A percentile compares a stretch with the other conserved stretches of the same genome.
Evolutionary conservation across 2,329 filamentous ascomycete species (phyloP).

Genomic region (Colletotrichum endophyticum): DNA sequence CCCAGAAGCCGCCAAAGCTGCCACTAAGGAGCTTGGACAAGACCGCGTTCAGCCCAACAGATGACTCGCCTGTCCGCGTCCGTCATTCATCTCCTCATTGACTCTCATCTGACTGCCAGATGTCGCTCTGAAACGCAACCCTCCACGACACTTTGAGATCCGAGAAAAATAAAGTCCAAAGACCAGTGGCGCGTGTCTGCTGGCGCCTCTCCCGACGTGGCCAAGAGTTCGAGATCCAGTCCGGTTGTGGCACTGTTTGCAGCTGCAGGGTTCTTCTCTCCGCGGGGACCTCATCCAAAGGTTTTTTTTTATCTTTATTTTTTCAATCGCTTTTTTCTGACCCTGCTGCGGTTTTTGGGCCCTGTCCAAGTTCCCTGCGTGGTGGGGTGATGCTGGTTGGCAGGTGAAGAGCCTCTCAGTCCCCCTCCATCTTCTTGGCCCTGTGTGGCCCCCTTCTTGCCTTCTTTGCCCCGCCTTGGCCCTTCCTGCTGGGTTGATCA

Average conservation of each 20-base stretch:
- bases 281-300: background rate
- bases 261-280: background rate
- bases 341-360: background rate
- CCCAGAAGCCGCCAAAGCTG: slow-evolving; percentile 4
- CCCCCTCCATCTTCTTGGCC: background rate
- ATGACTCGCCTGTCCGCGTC: background rate
- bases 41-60: slow-evolving; percentile 12
- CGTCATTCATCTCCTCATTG: background rate
- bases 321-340: background rate
- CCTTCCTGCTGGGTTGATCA: background rate
- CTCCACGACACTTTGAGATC: background rate
- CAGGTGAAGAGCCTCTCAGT: slow-evolving; percentile 4
- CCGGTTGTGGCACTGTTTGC: background rate
- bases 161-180: background rate
- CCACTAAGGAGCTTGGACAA: slow-evolving; percentile 6
- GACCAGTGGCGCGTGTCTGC: background rate
- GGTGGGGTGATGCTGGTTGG: slow-evolving; percentile 17
- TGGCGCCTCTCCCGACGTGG: slow-evolving; percentile 3
- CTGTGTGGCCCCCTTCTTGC: background rate
- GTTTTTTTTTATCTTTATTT: background rate
- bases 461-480: background rate
- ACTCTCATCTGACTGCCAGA: background rate
- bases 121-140: background rate
- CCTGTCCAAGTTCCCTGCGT: background rate
- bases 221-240: background rate